Conservation (phyloP, 2,329 filamentous ascomycete genomes). For the Calonectria crousiana region DNA sequence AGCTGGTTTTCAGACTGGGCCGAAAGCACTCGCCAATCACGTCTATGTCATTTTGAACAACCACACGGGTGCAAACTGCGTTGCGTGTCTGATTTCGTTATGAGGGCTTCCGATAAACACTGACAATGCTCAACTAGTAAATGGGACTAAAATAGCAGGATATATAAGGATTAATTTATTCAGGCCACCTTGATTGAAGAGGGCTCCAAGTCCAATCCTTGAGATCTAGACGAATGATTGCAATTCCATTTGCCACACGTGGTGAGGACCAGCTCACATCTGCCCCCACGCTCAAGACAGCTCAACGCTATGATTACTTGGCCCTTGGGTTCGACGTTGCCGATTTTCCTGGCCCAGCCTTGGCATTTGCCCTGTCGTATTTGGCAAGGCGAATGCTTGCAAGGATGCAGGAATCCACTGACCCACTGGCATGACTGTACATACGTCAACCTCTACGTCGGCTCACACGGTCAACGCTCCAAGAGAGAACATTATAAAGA, state of each 20-base stretch:
- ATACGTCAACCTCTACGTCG: conserved; percentile 4
- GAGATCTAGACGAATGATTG: background rate
- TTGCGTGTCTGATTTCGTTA: background rate
- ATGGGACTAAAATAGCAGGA: background rate
- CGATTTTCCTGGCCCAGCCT: background rate
- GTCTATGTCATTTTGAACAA: background rate
- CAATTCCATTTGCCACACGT: background rate
- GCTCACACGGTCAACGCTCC: background rate
- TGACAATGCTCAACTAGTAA: background rate
- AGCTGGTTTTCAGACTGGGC: background rate
- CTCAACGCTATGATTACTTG: background rate
- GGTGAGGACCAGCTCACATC: background rate
- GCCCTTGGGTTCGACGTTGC: background rate
- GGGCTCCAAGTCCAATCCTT: no score
- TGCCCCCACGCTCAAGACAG: background rate
- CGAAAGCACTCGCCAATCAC: background rate
- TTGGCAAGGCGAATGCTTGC: background rate
- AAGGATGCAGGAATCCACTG: background rate
- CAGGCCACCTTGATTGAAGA: background rate
- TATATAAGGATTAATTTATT: background rate
- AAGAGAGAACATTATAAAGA: background rate
- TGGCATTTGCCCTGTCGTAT: background rate
- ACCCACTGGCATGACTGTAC: background rate
- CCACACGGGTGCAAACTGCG: background rate
- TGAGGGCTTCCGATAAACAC: background rate